Evolutionary conservation across 768 basidiomycete genomes (phyloP).

Genomic region (Lactarius evosmus): DNA sequence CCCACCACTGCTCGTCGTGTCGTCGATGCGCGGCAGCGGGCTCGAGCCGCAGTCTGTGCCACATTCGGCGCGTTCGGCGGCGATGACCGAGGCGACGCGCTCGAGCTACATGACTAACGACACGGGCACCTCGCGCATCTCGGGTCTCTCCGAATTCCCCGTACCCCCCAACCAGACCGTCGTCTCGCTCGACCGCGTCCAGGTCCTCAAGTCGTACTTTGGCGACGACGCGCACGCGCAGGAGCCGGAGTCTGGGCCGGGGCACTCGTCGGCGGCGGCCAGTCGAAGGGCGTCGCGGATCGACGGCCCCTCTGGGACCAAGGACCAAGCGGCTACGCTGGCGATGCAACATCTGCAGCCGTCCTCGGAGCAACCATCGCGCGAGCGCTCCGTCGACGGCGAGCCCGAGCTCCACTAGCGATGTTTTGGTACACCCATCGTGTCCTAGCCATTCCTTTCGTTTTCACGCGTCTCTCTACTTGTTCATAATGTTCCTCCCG

Average conservation of each 20-base stretch:
- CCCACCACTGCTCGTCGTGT: conserved; percentile 27
- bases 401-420: neutral
- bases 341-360: neutral
- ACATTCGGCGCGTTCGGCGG: too few relatives aligned
- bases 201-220: conserved; percentile 20
- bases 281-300: too few relatives aligned
- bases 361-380: neutral
- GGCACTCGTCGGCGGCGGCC: too few relatives aligned
- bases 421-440: neutral
- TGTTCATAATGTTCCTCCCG: conserved; percentile 3
- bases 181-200: conserved; percentile 15
- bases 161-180: conserved; percentile 45
- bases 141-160: conserved; percentile 70
- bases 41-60: conserved; percentile 27
- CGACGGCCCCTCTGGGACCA: too few relatives aligned
- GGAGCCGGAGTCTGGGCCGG: too few relatives aligned
- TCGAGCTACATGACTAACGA: conserved; percentile 60
- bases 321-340: too few relatives aligned
- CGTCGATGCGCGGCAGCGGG: conserved; percentile 5
- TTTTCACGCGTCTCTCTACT: neutral
- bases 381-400: neutral
- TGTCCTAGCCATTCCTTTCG: too few relatives aligned
- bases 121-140: conserved; percentile 59
- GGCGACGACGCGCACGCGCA: neutral
- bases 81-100: conserved; percentile 36